Percentiles rank a stretch among this genome's conserved stretches.
Conservation (phyloP, 1,284 basidiomycete genomes). For the Taiwanofungus camphoratus region DNA sequence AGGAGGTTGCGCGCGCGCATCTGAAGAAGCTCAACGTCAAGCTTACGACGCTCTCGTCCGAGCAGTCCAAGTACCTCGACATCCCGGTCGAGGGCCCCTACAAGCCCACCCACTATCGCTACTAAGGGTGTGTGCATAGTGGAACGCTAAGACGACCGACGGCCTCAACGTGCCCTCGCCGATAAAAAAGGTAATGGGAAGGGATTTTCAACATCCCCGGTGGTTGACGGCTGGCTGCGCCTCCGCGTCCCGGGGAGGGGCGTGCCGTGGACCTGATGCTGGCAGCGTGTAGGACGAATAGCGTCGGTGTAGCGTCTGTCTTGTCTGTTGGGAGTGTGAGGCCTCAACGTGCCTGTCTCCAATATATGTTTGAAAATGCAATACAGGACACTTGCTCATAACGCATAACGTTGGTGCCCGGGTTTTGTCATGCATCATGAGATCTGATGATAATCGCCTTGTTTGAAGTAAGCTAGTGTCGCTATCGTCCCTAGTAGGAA, state of each 20-base stretch:
- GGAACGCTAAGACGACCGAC: slow-evolving; percentile 29
- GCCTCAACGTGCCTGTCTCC: slow-evolving; percentile 41
- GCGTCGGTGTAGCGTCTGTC: slow-evolving; percentile 5
- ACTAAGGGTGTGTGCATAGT: slow-evolving; percentile 28
- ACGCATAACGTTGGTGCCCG: too few species aligned
- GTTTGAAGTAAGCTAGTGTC: too few species aligned
- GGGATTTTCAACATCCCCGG: slow-evolving; percentile 31
- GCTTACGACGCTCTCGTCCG: slow-evolving; percentile 76
- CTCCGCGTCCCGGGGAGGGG: slow-evolving; percentile 15
- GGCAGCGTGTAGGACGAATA: slow-evolving; percentile 2
- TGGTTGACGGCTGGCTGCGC: slow-evolving; percentile 17
- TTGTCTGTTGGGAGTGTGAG: slow-evolving; percentile 9
- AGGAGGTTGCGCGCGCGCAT: slow-evolving; percentile 98
- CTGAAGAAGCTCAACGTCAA: slow-evolving; percentile 90
- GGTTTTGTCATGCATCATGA: too few species aligned
- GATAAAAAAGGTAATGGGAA: slow-evolving; percentile 18
- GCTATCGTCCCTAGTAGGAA: too few species aligned
- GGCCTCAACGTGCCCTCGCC: slow-evolving; percentile 49
- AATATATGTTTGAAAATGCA: too few species aligned
- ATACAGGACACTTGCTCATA: too few species aligned
- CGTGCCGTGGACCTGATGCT: slow-evolving; percentile 15
- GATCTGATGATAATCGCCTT: too few species aligned
- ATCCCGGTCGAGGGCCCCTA: slow-evolving; percentile 88
- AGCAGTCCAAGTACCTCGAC: slow-evolving; percentile 91
- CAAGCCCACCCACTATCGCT: slow-evolving; percentile 85